Evolutionary conservation across 2,329 filamentous ascomycete genomes (phyloP).

Genomic region (Ophiognomonia clavigignenti-juglandacearum): DNA sequence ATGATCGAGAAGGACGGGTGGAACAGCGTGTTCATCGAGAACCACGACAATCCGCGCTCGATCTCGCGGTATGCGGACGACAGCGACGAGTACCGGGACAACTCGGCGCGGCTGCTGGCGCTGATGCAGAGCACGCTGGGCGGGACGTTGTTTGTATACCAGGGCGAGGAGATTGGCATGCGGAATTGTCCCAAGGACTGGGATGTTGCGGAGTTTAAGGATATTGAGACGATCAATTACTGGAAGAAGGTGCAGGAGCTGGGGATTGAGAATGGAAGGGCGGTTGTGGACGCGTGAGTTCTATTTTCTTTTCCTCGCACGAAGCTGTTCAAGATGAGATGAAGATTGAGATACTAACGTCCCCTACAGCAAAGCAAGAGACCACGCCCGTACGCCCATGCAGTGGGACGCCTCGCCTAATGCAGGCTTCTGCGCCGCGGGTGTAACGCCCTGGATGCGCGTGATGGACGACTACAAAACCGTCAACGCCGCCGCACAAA

Average conservation of each 20-base stretch:
- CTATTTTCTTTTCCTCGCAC: too few relatives aligned
- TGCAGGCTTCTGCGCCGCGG: conserved; percentile 56
- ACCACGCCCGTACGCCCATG: conserved; percentile 68
- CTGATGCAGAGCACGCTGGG: conserved; percentile 52
- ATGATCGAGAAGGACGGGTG: conserved; percentile 57
- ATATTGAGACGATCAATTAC: conserved; percentile 55
- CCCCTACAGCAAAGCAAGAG: conserved; percentile 34
- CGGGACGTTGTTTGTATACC: conserved; percentile 64
- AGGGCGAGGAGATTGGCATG: conserved; percentile 67
- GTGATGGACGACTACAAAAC: conserved; percentile 47
- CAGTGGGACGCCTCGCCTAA: conserved; percentile 61
- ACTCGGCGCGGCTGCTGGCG: conserved; percentile 56
- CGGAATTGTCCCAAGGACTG: conserved; percentile 57
- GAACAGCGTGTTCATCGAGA: conserved; percentile 62
- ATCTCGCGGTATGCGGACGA: conserved; percentile 51
- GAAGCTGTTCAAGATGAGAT: background rate
- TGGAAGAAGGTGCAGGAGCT: conserved; percentile 33
- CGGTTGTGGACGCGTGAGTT: conserved; percentile 11
- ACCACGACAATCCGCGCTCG: conserved; percentile 61
- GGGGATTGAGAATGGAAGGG: conserved; percentile 5
- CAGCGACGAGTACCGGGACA: conserved; percentile 40
- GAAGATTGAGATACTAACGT: background rate
- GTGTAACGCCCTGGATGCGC: conserved; percentile 62
- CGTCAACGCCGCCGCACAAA: conserved; percentile 57
- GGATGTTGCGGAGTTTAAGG: conserved; percentile 63